phyloP scores from a whole-genome alignment of 352 stramenopile species.

The Phytophthora foliorum region DNA sequence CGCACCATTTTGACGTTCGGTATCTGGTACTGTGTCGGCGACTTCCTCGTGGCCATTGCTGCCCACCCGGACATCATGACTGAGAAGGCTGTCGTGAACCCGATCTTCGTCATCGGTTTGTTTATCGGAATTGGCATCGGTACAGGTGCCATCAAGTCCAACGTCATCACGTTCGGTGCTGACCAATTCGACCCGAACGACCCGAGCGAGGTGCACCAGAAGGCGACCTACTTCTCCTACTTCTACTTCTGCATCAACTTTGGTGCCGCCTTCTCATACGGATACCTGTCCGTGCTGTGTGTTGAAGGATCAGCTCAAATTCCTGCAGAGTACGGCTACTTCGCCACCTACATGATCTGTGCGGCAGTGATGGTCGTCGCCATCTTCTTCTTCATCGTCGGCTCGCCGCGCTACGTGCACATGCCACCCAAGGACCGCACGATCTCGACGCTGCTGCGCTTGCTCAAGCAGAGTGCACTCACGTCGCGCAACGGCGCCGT shows the following conservation, averaged over 20 bases:
- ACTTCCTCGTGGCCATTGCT: slow-evolving; percentile 61
- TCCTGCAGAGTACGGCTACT: slow-evolving; percentile 83
- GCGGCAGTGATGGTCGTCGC: slow-evolving; percentile 50
- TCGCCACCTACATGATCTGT: slow-evolving; percentile 75
- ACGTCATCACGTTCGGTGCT: slow-evolving; percentile 68
- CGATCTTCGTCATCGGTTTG: slow-evolving; percentile 68
- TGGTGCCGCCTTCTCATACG: slow-evolving; percentile 76
- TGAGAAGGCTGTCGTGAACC: slow-evolving; percentile 38
- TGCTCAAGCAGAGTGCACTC: slow-evolving; percentile 38
- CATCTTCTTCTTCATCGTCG: slow-evolving; percentile 47
- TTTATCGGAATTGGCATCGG: slow-evolving; percentile 65
- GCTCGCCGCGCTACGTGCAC: slow-evolving; percentile 64
- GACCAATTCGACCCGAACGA: slow-evolving; percentile 71
- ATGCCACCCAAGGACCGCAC: slow-evolving; percentile 45
- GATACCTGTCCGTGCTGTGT: slow-evolving; percentile 81
- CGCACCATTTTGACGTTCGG: slow-evolving; percentile 64
- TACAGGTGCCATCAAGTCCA: slow-evolving; percentile 66
- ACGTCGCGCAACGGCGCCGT: slow-evolving; percentile 36
- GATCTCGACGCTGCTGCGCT: slow-evolving; percentile 54
- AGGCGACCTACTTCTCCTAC: slow-evolving; percentile 82
- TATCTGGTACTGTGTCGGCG: slow-evolving; percentile 64
- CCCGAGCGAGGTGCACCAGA: slow-evolving; percentile 52
- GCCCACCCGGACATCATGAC: slow-evolving; percentile 54
- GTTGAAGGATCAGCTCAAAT: slow-evolving; percentile 79
- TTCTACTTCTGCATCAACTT: slow-evolving; percentile 90